Percentiles rank a stretch among this genome's conserved stretches.
These are phyloP conservation scores for Phytopythium boreale DNA, from an alignment of 352 stramenopile genomes.

Conservation along the genomic window DNA sequence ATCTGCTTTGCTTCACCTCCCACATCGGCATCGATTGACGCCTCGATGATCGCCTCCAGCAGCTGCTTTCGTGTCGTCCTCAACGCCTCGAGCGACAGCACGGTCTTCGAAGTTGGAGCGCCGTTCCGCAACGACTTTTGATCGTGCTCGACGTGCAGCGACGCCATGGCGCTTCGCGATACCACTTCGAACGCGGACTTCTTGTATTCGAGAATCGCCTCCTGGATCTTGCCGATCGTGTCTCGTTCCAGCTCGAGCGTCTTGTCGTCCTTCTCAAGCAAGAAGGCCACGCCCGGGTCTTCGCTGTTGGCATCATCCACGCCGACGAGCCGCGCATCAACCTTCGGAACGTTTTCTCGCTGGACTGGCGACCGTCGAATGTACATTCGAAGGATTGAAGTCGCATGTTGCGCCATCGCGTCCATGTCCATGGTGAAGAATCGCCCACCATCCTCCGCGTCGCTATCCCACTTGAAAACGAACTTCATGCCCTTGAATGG, in stretches of 20 bases:
- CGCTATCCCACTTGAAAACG: slow-evolving; percentile 45
- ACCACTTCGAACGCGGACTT: slow-evolving; percentile 71
- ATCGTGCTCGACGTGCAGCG: slow-evolving; percentile 42
- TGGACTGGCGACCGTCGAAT: slow-evolving; percentile 48
- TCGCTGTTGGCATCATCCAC: slow-evolving; percentile 46
- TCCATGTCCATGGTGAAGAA: slow-evolving; percentile 63
- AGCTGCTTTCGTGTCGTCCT: slow-evolving; percentile 45
- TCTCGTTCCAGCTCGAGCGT: slow-evolving; percentile 71
- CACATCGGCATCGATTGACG: slow-evolving; percentile 74
- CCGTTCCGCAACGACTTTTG: not conserved
- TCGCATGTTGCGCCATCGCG: slow-evolving; percentile 38
- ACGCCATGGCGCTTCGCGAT: slow-evolving; percentile 46
- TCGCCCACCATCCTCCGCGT: slow-evolving; percentile 8
- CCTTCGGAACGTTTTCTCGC: slow-evolving; percentile 50
- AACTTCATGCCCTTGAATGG: slow-evolving; percentile 48
- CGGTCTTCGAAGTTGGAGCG: slow-evolving; percentile 12
- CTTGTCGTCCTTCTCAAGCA: slow-evolving; percentile 86
- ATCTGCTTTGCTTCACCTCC: slow-evolving; percentile 50
- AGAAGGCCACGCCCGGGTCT: slow-evolving; percentile 27
- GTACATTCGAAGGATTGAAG: slow-evolving; percentile 56
- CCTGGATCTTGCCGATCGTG: slow-evolving; percentile 60
- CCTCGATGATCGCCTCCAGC: slow-evolving; percentile 66
- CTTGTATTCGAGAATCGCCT: slow-evolving; percentile 75
- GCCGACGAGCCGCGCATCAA: slow-evolving; percentile 57
- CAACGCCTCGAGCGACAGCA: slow-evolving; percentile 52